Evolutionary conservation across 192 early-diverging fungal species (phyloP).

Genomic region (Funneliformis mosseae): DNA sequence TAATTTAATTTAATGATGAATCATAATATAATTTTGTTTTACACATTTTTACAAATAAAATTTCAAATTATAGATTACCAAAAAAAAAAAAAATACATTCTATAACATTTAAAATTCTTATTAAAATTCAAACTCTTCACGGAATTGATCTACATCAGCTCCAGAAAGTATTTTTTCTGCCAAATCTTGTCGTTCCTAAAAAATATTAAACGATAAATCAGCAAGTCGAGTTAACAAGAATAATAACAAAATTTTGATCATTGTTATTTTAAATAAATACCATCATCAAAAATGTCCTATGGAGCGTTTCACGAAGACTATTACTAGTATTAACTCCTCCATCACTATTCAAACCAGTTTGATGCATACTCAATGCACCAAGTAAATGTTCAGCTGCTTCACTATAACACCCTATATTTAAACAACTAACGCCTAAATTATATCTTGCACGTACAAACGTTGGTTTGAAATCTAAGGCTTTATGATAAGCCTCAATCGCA

Average conservation of each 20-base stretch:
- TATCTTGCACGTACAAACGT: conserved; percentile 96
- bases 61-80: too few relatives aligned
- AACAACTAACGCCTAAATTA: conserved; percentile 94
- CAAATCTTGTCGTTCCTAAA: conserved; percentile 61
- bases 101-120: neutral
- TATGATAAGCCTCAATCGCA: conserved; percentile 93
- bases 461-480: conserved; percentile 92
- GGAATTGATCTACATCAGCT: conserved; percentile 57
- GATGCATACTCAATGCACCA: conserved; percentile 82
- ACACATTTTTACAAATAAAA: too few relatives aligned
- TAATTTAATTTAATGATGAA: too few relatives aligned
- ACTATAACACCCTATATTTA: conserved; percentile 86
- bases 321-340: conserved; percentile 61
- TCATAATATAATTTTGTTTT: too few relatives aligned
- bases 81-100: too few relatives aligned
- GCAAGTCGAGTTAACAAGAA: too few relatives aligned
- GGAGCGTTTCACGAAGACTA: conserved; percentile 66
- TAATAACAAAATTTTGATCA: too few relatives aligned
- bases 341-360: conserved; percentile 41
- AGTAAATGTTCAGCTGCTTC: conserved; percentile 96
- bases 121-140: conserved; percentile 66
- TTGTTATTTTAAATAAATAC: conserved; percentile 32
- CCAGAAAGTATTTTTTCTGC: conserved; percentile 55
- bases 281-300: conserved; percentile 63
- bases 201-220: conserved; percentile 19